phyloP scores from a whole-genome alignment of 306 rosid genomes.

The Leucaena leucocephala region DNA sequence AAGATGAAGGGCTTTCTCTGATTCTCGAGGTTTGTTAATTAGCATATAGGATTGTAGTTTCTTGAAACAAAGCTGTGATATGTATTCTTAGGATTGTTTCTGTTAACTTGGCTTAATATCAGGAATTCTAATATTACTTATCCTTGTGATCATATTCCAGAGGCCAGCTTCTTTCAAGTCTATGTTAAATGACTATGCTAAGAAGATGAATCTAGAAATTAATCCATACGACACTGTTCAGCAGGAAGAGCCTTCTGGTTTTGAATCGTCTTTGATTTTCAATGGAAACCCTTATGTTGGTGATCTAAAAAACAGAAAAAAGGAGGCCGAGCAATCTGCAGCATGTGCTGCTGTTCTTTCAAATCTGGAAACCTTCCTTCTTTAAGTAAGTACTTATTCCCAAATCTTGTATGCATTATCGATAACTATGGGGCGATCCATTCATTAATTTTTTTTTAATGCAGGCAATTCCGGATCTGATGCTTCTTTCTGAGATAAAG shows the following conservation, averaged over 20 bases:
- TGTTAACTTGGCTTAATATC: not conserved
- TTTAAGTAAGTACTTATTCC: slow-evolving; percentile 5
- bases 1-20: not conserved
- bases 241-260: slow-evolving; percentile 36
- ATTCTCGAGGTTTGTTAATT: not conserved
- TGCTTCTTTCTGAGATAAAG: slow-evolving; percentile 41
- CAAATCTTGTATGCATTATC: not conserved
- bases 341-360: slow-evolving; percentile 55
- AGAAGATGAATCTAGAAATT: slow-evolving; percentile 47
- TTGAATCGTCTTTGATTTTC: slow-evolving; percentile 49
- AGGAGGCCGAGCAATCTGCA: slow-evolving; percentile 64
- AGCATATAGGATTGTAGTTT: not conserved
- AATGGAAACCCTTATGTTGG: slow-evolving; percentile 37
- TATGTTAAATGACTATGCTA: slow-evolving; percentile 54
- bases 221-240: slow-evolving; percentile 36
- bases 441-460: slow-evolving; percentile 14
- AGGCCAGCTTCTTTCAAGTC: slow-evolving; percentile 46
- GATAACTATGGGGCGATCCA: not conserved
- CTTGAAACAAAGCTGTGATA: not conserved
- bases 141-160: slow-evolving; percentile 36
- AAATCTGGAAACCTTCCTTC: slow-evolving; percentile 48
- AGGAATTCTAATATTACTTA: not conserved
- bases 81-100: slow-evolving; percentile 7
- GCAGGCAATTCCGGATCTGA: slow-evolving; percentile 41
- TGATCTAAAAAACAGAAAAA: slow-evolving; percentile 45